Base-by-base conservation (phyloP, 139 green algal species). In the Chlamydomonas urium region DNA sequence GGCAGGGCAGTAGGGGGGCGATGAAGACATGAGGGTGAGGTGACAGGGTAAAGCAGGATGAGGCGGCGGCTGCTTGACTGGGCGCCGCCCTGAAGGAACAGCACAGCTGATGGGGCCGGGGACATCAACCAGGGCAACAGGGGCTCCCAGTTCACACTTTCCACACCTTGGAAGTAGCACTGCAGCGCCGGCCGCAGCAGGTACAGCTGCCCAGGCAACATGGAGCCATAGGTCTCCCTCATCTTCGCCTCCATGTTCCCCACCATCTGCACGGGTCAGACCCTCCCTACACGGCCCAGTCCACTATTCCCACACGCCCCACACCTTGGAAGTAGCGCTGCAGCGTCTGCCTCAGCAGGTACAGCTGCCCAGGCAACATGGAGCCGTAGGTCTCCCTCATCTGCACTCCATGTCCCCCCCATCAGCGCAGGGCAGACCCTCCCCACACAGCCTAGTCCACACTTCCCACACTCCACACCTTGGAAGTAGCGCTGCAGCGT, bases 81-180 rank as follows among this genome's bases (percentile, higher is more conserved):
- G 58, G 90, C 87, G 66, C 85, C 85, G 71, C 89, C 85, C 29
- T 81, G 79, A 28, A 90, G 78, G 75, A 90, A 89, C 21, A 92
- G 79, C n/a, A n/a, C n/a, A n/a, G n/a, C n/a, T n/a, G n/a, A n/a
- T n/a, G n/a, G n/a, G n/a, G n/a, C n/a, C n/a, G n/a, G n/a, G n/a
- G n/a, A n/a, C n/a, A n/a, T n/a, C n/a, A n/a, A n/a, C n/a, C n/a
- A n/a, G n/a, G n/a, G n/a, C n/a, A n/a, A n/a, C n/a, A n/a, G n/a
- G n/a, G n/a, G n/a, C n/a, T n/a, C n/a, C n/a, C n/a, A n/a, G n/a
- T n/a, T n/a, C n/a, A n/a, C n/a, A n/a, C n/a, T n/a, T n/a, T n/a
- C n/a, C n/a, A n/a, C 83, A 69, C 81, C 78, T 61, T 86, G 78
- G 59, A 92, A 85, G 76, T 87, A 90, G 23, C 83, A 71, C 48